These are phyloP conservation scores for Diplodia seriata DNA, from an alignment of 2,329 filamentous ascomycete species.

Conservation along the genomic window DNA sequence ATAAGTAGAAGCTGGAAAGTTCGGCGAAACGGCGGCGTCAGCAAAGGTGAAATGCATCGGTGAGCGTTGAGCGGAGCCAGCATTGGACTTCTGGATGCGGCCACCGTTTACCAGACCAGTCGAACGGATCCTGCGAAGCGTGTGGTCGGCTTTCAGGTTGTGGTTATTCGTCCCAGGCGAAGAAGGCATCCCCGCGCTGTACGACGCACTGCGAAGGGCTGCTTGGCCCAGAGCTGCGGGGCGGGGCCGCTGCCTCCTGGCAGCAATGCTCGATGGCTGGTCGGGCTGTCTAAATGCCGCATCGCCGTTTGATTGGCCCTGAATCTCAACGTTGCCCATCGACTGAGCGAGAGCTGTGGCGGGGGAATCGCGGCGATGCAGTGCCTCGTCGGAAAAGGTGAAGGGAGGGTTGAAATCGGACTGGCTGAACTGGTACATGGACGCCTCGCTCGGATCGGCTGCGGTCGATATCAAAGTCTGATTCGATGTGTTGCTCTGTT, in stretches of 20 bases:
- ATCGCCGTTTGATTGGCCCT: constrained; percentile 38
- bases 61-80: constrained; percentile 56
- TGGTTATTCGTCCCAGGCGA: constrained; percentile 43
- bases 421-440: constrained; percentile 42
- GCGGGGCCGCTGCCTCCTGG: constrained; percentile 48
- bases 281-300: constrained; percentile 47
- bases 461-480: constrained; percentile 45
- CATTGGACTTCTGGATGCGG: constrained; percentile 55
- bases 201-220: constrained; percentile 52
- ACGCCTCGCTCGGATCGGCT: constrained; percentile 41
- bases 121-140: constrained; percentile 57
- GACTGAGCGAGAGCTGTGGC: constrained; percentile 49
- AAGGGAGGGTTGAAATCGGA: constrained; percentile 44
- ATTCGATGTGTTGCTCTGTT: constrained; percentile 47
- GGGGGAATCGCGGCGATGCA: constrained; percentile 47
- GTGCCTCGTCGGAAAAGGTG: constrained; percentile 44
- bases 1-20: constrained; percentile 49
- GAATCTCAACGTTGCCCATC: constrained; percentile 49
- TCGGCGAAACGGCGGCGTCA: constrained; percentile 57
- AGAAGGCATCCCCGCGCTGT: constrained; percentile 50
- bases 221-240: constrained; percentile 50
- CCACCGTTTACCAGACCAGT: constrained; percentile 55
- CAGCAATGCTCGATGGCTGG: constrained; percentile 51
- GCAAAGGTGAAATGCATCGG: constrained; percentile 55
- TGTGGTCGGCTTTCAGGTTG: constrained; percentile 42